These are phyloP conservation scores for Rhodofomes roseus DNA, from an alignment of 1,284 basidiomycete species.

Conservation along the genomic window DNA sequence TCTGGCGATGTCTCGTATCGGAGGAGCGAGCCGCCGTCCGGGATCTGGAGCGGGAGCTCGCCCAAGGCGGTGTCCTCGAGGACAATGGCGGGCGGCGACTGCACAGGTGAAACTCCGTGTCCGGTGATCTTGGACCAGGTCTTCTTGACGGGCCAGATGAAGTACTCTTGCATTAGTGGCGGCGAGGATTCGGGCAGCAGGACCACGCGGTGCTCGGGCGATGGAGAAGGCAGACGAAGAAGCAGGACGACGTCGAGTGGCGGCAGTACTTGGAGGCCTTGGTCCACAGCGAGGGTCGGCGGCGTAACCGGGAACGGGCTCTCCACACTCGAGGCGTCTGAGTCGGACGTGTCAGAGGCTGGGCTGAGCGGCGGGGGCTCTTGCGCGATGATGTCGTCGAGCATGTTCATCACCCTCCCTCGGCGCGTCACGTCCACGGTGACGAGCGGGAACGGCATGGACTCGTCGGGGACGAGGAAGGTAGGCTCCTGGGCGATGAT, in stretches of 20 bases:
- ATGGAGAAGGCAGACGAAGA: neutral
- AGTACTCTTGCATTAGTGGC: neutral
- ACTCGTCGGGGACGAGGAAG: neutral
- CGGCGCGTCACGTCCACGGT: neutral
- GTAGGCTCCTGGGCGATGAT: neutral
- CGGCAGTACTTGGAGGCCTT: neutral
- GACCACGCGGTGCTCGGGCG: neutral
- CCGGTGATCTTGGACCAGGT: neutral
- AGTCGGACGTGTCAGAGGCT: neutral
- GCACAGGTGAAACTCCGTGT: neutral
- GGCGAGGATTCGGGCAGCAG: neutral
- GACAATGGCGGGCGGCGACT: neutral
- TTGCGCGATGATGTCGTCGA: neutral
- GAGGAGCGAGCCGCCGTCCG: neutral
- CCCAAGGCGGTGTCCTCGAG: neutral
- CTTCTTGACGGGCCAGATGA: neutral
- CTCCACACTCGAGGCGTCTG: neutral
- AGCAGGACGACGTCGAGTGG: neutral
- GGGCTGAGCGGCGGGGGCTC: neutral
- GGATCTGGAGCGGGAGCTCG: neutral
- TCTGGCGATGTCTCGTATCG: neutral
- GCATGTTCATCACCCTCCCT: neutral
- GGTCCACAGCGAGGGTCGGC: neutral
- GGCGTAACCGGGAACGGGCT: neutral
- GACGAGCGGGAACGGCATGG: neutral